Conservation (phyloP, 2,329 filamentous ascomycete species). For the Lachnellula willkommii region DNA sequence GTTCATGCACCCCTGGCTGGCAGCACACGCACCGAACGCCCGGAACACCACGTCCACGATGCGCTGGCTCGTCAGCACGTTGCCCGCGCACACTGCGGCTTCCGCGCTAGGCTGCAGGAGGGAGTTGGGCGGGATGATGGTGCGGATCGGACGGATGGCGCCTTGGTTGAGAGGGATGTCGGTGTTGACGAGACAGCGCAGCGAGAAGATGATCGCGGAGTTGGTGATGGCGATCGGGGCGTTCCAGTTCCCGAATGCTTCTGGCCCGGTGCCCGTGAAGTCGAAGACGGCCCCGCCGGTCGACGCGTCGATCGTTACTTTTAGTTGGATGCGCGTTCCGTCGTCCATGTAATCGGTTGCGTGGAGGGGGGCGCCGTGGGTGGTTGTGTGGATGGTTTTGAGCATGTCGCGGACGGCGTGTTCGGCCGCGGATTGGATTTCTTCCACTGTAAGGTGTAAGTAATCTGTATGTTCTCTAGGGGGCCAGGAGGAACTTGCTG, state of each 20-base stretch:
- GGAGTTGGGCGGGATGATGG: conserved; percentile 61
- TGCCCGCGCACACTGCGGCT: conserved; percentile 74
- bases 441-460: conserved; percentile 46
- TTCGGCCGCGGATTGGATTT: conserved; percentile 73
- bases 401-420: conserved; percentile 65
- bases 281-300: conserved; percentile 72
- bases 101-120: conserved; percentile 68
- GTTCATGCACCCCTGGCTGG: conserved; percentile 74
- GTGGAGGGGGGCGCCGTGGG: conserved; percentile 26
- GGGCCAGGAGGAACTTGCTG: conserved; percentile 46
- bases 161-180: conserved; percentile 85
- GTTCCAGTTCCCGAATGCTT: conserved; percentile 72
- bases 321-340: conserved; percentile 68
- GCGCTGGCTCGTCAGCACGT: conserved; percentile 71
- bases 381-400: conserved; percentile 36
- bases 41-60: conserved; percentile 75
- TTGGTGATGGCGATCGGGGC: conserved; percentile 75
- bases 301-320: conserved; percentile 63
- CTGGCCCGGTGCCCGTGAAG: conserved; percentile 67
- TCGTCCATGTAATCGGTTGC: conserved; percentile 78
- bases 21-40: conserved; percentile 70
- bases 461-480: background rate
- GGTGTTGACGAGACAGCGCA: conserved; percentile 69
- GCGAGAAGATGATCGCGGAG: conserved; percentile 76
- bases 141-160: conserved; percentile 67